phyloP scores from a whole-genome alignment of 345 rosid genomes.

The Salix udensis region DNA sequence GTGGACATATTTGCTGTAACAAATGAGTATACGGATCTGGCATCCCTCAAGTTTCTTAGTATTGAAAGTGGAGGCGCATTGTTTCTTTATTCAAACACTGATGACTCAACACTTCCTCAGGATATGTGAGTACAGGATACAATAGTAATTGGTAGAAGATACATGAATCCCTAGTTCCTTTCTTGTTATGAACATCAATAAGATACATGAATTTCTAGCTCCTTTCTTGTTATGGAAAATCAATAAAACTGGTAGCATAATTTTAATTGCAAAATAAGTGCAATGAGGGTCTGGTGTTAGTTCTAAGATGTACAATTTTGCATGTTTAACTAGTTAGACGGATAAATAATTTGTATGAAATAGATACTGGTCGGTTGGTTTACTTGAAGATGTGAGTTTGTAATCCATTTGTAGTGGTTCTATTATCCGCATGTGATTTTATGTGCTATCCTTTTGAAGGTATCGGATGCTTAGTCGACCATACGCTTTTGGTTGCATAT shows the following conservation, averaged over 20 bases:
- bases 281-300: background rate
- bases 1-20: slow-evolving; percentile 94
- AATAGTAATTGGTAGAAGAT: background rate
- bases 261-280: background rate
- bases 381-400: background rate
- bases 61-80: slow-evolving; percentile 97
- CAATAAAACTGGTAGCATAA: background rate
- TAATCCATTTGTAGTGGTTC: slow-evolving; percentile 4
- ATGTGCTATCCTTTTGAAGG: slow-evolving; percentile 38
- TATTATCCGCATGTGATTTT: background rate
- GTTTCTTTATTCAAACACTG: slow-evolving; percentile 79
- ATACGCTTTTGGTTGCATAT: slow-evolving; percentile 85
- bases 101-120: slow-evolving; percentile 98
- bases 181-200: background rate
- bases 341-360: background rate
- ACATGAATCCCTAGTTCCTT: background rate
- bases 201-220: background rate
- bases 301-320: background rate
- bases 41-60: slow-evolving; percentile 93
- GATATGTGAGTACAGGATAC: slow-evolving; percentile 71
- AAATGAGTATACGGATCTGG: slow-evolving; percentile 96
- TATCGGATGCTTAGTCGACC: slow-evolving; percentile 92
- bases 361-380: background rate
- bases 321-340: background rate
- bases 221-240: background rate